phyloP scores from a whole-genome alignment of 1,284 basidiomycete species.

The Thelephora terrestris region DNA sequence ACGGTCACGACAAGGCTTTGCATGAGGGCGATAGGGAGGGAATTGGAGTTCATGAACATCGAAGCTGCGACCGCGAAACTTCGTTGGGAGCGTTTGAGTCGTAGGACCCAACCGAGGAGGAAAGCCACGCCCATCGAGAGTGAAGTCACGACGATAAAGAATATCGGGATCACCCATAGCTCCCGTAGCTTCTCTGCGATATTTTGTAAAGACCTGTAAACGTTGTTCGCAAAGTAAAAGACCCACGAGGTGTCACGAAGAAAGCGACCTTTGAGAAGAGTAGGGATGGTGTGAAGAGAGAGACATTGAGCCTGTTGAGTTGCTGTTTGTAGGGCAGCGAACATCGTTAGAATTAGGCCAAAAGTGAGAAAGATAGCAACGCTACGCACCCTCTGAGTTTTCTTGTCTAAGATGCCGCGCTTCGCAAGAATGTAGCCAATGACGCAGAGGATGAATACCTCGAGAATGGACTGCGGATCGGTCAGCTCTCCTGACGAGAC shows the following conservation, averaged over 20 bases:
- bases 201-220: background rate
- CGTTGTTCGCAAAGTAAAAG: background rate
- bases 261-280: slow-evolving; percentile 92
- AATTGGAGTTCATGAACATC: slow-evolving; percentile 91
- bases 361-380: too few species aligned
- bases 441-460: slow-evolving; percentile 82
- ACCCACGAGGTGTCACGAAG: slow-evolving; percentile 57
- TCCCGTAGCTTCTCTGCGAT: slow-evolving; percentile 67
- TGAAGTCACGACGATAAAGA: slow-evolving; percentile 63
- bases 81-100: slow-evolving; percentile 52
- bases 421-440: slow-evolving; percentile 80
- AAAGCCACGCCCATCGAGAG: slow-evolving; percentile 52
- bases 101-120: slow-evolving; percentile 37
- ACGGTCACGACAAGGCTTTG: slow-evolving; percentile 84
- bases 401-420: slow-evolving; percentile 79
- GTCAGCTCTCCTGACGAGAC: background rate
- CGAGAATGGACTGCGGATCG: slow-evolving; percentile 68
- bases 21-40: slow-evolving; percentile 87
- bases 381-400: slow-evolving; percentile 67
- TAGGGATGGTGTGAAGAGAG: slow-evolving; percentile 86
- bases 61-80: slow-evolving; percentile 78
- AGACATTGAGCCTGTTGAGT: slow-evolving; percentile 74
- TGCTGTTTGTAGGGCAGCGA: slow-evolving; percentile 32
- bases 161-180: slow-evolving; percentile 85
- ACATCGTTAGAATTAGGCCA: background rate